Percentiles rank a stretch among this genome's conserved stretches.
phyloP scores from a whole-genome alignment of 768 basidiomycete genomes.

The Ramaria sp. region DNA sequence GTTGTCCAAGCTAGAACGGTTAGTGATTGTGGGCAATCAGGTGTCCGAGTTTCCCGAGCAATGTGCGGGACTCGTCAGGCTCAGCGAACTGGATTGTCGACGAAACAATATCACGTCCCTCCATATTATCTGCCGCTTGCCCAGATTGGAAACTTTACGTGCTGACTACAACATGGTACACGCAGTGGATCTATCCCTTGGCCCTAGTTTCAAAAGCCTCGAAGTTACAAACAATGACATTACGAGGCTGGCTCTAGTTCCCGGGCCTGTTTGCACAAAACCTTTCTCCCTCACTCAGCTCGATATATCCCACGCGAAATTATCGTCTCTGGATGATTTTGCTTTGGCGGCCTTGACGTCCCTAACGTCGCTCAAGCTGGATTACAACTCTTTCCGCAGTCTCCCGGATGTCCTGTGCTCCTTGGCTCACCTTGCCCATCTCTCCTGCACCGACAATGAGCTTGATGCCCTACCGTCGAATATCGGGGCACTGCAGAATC shows the following conservation, averaged over 20 bases:
- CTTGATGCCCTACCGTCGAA: slow-evolving; percentile 64
- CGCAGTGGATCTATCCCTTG: slow-evolving; percentile 68
- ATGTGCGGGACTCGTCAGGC: slow-evolving; percentile 41
- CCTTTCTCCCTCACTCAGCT: slow-evolving; percentile 60
- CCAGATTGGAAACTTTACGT: slow-evolving; percentile 52
- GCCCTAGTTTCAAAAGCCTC: slow-evolving; percentile 51
- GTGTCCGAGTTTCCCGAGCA: slow-evolving; percentile 61
- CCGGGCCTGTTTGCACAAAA: slow-evolving; percentile 31
- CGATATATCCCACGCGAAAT: slow-evolving; percentile 80
- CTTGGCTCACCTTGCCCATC: slow-evolving; percentile 53
- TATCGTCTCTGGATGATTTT: slow-evolving; percentile 70
- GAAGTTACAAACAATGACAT: slow-evolving; percentile 86
- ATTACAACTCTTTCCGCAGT: slow-evolving; percentile 77
- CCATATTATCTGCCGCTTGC: slow-evolving; percentile 54
- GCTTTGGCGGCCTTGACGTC: slow-evolving; percentile 63
- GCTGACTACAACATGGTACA: slow-evolving; percentile 81
- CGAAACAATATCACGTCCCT: slow-evolving; percentile 78
- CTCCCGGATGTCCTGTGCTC: slow-evolving; percentile 80
- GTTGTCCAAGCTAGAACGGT: slow-evolving; percentile 53
- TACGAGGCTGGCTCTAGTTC: slow-evolving; percentile 58
- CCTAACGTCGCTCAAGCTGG: slow-evolving; percentile 61
- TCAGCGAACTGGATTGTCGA: slow-evolving; percentile 72
- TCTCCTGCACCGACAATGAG: slow-evolving; percentile 89
- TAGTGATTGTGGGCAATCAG: slow-evolving; percentile 82
- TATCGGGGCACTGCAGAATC: slow-evolving; percentile 65